These are phyloP conservation scores for Lachnellula cervina DNA, from an alignment of 2,329 filamentous ascomycete genomes.

Conservation along the genomic window DNA sequence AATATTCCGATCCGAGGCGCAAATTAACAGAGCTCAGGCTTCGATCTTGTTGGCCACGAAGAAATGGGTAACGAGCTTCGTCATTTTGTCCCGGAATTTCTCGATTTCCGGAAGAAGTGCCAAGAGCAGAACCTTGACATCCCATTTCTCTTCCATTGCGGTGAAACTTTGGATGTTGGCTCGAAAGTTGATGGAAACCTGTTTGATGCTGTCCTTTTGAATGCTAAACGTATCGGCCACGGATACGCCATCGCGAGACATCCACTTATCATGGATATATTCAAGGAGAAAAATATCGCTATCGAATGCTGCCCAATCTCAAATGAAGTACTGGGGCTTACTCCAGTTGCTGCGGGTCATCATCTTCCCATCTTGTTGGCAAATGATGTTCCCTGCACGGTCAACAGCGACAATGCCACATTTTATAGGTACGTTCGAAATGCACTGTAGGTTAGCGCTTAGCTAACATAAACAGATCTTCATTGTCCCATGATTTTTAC, in stretches of 20 bases:
- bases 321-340: constrained; percentile 69
- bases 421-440: constrained; percentile 55
- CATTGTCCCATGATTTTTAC: constrained; percentile 72
- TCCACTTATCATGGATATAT: constrained; percentile 59
- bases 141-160: constrained; percentile 72
- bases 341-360: constrained; percentile 60
- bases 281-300: constrained; percentile 60
- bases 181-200: constrained; percentile 63
- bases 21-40: constrained; percentile 42
- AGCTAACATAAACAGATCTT: constrained; percentile 46
- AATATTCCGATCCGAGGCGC: background rate
- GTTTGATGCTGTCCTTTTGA: constrained; percentile 60
- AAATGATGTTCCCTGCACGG: constrained; percentile 67
- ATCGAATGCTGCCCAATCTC: constrained; percentile 75
- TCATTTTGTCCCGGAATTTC: constrained; percentile 50
- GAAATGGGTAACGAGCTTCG: constrained; percentile 59
- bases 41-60: constrained; percentile 64
- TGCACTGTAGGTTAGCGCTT: background rate
- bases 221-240: constrained; percentile 67
- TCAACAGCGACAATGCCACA: constrained; percentile 72
- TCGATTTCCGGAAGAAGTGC: constrained; percentile 53
- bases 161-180: constrained; percentile 66
- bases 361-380: constrained; percentile 63
- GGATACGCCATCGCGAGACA: constrained; percentile 66
- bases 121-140: constrained; percentile 46